phyloP scores from a whole-genome alignment of 495 filamentous ascomycete species.

The Podospora comata region DNA sequence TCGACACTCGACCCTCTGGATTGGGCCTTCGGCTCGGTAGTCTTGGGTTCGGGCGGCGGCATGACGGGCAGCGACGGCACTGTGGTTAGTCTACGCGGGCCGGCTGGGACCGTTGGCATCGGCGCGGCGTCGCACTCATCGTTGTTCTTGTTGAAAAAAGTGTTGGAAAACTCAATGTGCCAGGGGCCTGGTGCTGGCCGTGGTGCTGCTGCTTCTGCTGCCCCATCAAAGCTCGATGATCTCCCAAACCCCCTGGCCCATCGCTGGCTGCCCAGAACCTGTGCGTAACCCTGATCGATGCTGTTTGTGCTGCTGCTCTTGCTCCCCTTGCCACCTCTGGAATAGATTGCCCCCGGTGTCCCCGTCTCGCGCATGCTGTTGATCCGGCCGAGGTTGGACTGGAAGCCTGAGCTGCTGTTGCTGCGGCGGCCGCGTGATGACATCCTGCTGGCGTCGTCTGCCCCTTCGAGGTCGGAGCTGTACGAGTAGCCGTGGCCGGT shows the following conservation, averaged over 20 bases:
- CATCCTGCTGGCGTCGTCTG: constrained; percentile 52
- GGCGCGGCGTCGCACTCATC: constrained; percentile 77
- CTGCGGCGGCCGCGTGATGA: constrained; percentile 70
- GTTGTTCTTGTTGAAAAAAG: constrained; percentile 35
- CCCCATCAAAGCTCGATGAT: constrained; percentile 78
- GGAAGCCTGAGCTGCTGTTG: constrained; percentile 76
- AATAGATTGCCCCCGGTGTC: constrained; percentile 43
- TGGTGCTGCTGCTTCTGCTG: constrained; percentile 44
- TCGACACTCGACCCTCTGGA: constrained; percentile 33
- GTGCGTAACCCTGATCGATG: constrained; percentile 60
- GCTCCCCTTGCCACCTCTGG: constrained; percentile 60
- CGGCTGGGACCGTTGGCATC: constrained; percentile 79
- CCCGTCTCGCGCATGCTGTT: constrained; percentile 57
- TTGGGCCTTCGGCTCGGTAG: constrained; percentile 31
- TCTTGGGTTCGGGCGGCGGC: constrained; percentile 37
- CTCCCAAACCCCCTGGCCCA: constrained; percentile 57
- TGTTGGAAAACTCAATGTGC: constrained; percentile 45
- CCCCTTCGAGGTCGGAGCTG: constrained; percentile 64
- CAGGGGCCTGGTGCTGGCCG: constrained; percentile 33
- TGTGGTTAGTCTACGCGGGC: constrained; percentile 58
- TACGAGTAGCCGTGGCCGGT: constrained; percentile 69
- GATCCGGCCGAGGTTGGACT: constrained; percentile 57
- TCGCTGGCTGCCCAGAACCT: constrained; percentile 53
- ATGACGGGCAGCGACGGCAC: constrained; percentile 46
- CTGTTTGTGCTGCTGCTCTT: constrained; percentile 70